Conservation (phyloP, 2,329 filamentous ascomycete species). For the Scytalidium lignicola region DNA sequence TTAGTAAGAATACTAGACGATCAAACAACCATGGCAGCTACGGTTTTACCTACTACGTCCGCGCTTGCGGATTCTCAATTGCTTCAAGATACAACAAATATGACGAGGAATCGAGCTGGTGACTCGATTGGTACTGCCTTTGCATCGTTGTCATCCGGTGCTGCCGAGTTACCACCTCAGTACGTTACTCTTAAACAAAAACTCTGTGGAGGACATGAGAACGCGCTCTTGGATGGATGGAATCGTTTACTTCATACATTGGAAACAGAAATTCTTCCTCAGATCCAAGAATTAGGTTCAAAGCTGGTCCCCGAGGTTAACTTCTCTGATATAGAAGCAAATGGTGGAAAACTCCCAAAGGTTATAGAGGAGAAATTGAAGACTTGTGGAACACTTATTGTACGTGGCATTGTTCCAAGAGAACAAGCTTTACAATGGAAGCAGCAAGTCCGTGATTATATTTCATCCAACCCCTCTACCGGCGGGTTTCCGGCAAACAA, state of each 20-base stretch:
- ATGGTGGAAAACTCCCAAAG: background rate
- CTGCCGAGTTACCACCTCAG: background rate
- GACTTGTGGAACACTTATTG: conserved; percentile 35
- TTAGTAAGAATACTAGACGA: no score
- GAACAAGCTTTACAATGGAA: conserved; percentile 59
- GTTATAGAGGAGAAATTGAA: conserved; percentile 21
- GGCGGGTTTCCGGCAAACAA: conserved; percentile 58
- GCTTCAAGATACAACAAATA: background rate
- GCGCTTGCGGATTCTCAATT: background rate
- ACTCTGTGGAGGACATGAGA: background rate
- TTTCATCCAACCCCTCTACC: conserved; percentile 53
- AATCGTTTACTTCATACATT: background rate
- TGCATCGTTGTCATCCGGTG: background rate
- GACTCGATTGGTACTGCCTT: background rate
- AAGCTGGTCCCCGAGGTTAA: background rate
- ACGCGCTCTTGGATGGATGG: background rate
- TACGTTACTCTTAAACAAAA: background rate
- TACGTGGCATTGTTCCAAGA: conserved; percentile 59
- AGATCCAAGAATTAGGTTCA: background rate
- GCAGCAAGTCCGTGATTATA: conserved; percentile 56
- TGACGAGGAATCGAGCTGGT: background rate
- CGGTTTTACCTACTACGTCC: background rate
- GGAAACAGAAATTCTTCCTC: background rate
- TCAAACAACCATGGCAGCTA: background rate
- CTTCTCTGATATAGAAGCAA: background rate